A percentile compares a stretch with the other conserved stretches of the same genome.
Evolutionary conservation across 1,284 basidiomycete genomes (phyloP).

Genomic region (Irpex rosettiformis): DNA sequence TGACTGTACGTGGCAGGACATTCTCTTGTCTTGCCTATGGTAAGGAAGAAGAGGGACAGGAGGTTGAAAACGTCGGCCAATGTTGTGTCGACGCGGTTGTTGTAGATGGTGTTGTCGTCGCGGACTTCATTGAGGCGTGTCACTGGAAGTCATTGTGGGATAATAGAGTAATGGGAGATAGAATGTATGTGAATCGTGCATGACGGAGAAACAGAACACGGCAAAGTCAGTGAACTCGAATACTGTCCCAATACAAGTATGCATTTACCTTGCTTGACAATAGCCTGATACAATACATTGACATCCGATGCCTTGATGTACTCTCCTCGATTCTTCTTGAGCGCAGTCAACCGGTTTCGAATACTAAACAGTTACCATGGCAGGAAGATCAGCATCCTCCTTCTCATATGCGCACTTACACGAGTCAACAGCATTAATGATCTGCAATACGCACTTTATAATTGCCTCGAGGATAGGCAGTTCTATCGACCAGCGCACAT

Average conservation of each 20-base stretch:
- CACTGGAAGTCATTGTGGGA: slow-evolving; percentile 46
- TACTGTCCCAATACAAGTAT: background rate
- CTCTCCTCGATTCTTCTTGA: slow-evolving; percentile 86
- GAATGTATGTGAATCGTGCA: slow-evolving; percentile 1
- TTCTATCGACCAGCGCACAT: slow-evolving; percentile 44
- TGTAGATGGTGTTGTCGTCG: slow-evolving; percentile 72
- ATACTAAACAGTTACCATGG: slow-evolving; percentile 63
- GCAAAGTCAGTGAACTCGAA: no score
- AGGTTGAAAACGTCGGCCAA: slow-evolving; percentile 92
- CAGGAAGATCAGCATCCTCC: slow-evolving; percentile 13
- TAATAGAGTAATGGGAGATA: background rate
- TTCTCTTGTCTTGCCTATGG: slow-evolving; percentile 91
- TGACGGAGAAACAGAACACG: no score
- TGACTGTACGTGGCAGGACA: slow-evolving; percentile 92
- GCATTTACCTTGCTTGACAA: slow-evolving; percentile 86
- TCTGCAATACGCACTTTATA: slow-evolving; percentile 66
- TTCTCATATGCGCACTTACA: slow-evolving; percentile 13
- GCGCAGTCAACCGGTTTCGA: slow-evolving; percentile 83
- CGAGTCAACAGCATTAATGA: no score
- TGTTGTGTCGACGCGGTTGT: slow-evolving; percentile 90
- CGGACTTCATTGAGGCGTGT: slow-evolving; percentile 91
- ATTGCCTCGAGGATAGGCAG: slow-evolving; percentile 93
- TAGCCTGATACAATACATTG: slow-evolving; percentile 88
- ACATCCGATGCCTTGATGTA: slow-evolving; percentile 94
- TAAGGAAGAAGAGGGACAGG: slow-evolving; percentile 89